Evolutionary conservation across 345 rosid genomes (phyloP).

Genomic region (Conringia planisiliqua): DNA sequence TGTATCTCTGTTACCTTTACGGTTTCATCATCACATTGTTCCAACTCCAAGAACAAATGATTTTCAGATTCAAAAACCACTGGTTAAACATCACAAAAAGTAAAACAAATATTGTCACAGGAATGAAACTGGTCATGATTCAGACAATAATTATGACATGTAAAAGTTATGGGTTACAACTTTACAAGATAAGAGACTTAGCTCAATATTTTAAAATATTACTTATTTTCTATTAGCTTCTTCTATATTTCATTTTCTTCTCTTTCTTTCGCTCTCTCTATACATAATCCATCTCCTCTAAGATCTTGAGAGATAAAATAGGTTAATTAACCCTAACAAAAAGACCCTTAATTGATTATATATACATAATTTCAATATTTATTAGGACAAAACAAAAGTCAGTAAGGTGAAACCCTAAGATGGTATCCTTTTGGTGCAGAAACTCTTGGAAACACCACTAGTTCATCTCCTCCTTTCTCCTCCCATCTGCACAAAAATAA

Average conservation of each 20-base stretch:
- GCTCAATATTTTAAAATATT: conserved; percentile 9
- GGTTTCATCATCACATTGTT: neutral
- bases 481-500: conserved; percentile 77
- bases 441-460: conserved; percentile 88
- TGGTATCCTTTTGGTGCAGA: conserved; percentile 90
- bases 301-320: conserved; percentile 23
- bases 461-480: conserved; percentile 65
- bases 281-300: conserved; percentile 15
- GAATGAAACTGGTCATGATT: neutral
- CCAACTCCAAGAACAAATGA: neutral
- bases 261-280: neutral
- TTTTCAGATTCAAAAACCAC: neutral
- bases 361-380: conserved; percentile 11
- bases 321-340: conserved; percentile 14
- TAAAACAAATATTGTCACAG: neutral
- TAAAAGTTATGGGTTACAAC: neutral
- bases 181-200: conserved; percentile 16
- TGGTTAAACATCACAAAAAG: neutral
- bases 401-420: conserved; percentile 60
- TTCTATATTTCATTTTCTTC: neutral
- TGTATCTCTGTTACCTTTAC: neutral
- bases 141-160: neutral
- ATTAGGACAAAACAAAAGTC: conserved; percentile 15
- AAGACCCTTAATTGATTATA: neutral
- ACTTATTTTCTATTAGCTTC: neutral